These are phyloP conservation scores for Escallonia herrerae DNA, from an alignment of 129 eudicot species.

Conservation along the genomic window DNA sequence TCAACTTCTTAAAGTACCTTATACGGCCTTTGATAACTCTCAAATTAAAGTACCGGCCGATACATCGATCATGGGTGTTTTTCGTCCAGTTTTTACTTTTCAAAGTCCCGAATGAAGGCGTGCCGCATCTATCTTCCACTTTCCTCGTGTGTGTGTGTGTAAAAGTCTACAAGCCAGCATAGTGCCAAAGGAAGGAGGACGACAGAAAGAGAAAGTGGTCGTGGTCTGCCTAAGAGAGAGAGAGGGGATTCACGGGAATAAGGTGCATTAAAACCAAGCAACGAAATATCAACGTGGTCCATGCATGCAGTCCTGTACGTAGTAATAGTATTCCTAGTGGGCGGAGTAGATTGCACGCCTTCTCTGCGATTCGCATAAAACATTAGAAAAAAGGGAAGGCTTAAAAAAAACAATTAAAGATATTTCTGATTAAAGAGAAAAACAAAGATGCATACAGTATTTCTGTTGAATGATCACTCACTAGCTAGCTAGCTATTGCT, in stretches of 20 bases:
- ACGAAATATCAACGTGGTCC: slow-evolving; percentile 18
- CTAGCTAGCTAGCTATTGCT: neutral
- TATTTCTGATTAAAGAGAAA: no score
- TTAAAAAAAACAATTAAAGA: neutral
- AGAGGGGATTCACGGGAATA: slow-evolving; percentile 4
- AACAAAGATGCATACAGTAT: neutral
- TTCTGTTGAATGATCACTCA: neutral
- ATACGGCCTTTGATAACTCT: no score
- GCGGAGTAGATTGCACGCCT: slow-evolving; percentile 13
- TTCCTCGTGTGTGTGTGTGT: no score
- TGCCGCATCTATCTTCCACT: no score
- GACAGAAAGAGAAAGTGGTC: neutral
- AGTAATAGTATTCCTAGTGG: neutral
- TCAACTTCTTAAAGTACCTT: neutral
- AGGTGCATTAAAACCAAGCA: slow-evolving; percentile 13
- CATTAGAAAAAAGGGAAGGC: neutral
- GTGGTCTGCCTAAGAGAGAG: neutral
- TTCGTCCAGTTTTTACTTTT: no score
- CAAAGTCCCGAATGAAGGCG: no score
- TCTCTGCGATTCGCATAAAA: neutral
- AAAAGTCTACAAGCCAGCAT: neutral
- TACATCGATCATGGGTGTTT: no score
- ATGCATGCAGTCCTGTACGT: slow-evolving; percentile 1
- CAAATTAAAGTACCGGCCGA: no score
- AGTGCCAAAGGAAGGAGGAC: neutral